Percentiles rank a stretch among this genome's conserved stretches.
Conservation (phyloP, 106 monocot species). For the Allium fistulosum region DNA sequence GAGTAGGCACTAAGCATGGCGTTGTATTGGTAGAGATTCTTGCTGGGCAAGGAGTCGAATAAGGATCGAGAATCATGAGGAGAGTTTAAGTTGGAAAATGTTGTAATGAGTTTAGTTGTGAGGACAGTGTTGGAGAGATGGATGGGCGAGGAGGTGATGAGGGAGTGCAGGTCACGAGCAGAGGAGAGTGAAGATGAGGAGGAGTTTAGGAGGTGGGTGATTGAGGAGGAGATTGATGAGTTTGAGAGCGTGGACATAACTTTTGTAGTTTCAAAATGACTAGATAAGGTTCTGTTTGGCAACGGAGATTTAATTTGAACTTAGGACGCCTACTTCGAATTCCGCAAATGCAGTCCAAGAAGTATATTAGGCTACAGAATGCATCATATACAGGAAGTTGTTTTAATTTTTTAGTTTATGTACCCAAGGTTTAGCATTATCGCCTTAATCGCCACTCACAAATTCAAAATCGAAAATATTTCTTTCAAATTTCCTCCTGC, state of each 20-base stretch:
- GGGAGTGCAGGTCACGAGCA: constrained; percentile 25
- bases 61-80: constrained; percentile 21
- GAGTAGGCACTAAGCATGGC: constrained; percentile 50
- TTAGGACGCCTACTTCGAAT: too few species aligned
- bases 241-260: neutral
- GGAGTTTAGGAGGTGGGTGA: constrained; percentile 19
- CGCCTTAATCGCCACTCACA: too few species aligned
- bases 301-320: too few species aligned
- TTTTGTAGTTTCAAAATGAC: neutral
- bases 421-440: too few species aligned
- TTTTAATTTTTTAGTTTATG: too few species aligned
- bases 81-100: constrained; percentile 39
- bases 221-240: neutral
- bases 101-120: constrained; percentile 48
- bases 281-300: too few species aligned
- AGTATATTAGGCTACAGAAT: too few species aligned
- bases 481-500: too few species aligned
- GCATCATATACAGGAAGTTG: too few species aligned
- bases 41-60: constrained; percentile 21
- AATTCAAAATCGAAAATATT: too few species aligned
- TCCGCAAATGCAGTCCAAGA: too few species aligned
- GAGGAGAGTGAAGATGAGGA: constrained; percentile 11
- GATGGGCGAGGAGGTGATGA: constrained; percentile 20
- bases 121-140: constrained; percentile 28
- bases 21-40: constrained; percentile 56